Percentiles rank a stretch among this genome's conserved stretches.
Evolutionary conservation across 768 basidiomycete species (phyloP).

Genomic region (Phaffia tasmanica): DNA sequence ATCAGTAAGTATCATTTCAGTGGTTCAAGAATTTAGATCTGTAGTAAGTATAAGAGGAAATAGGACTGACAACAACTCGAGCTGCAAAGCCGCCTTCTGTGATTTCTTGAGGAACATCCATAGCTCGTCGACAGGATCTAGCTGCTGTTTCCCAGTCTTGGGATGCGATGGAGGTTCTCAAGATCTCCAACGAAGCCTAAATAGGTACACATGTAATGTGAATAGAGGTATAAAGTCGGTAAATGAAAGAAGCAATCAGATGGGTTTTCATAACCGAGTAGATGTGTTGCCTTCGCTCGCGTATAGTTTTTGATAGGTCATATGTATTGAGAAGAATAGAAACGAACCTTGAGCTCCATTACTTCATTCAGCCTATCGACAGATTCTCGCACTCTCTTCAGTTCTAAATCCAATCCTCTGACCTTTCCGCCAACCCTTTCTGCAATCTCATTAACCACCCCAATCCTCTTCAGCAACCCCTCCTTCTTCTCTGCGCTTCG

Average conservation of each 20-base stretch:
- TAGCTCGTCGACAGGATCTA: constrained; percentile 78
- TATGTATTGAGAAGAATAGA: background rate
- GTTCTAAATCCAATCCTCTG: constrained; percentile 78
- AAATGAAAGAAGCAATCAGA: background rate
- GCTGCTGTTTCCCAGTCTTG: constrained; percentile 96
- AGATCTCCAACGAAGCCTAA: constrained; percentile 54
- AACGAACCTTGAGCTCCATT: constrained; percentile 78
- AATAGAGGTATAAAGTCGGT: background rate
- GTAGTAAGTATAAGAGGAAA: background rate
- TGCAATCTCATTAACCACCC: constrained; percentile 37
- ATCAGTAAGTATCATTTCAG: background rate
- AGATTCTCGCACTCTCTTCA: constrained; percentile 76
- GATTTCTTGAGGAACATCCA: constrained; percentile 67
- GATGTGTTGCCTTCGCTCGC: no score
- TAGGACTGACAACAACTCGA: constrained; percentile 48
- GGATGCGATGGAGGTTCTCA: constrained; percentile 54
- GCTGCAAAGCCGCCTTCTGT: constrained; percentile 72
- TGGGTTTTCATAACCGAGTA: no score
- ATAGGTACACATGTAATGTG: constrained; percentile 35
- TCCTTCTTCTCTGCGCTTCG: constrained; percentile 25
- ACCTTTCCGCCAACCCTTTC: constrained; percentile 88
- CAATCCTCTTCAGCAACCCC: constrained; percentile 36
- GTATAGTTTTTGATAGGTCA: background rate
- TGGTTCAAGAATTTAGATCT: background rate
- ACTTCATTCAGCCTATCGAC: constrained; percentile 86